A percentile compares a stretch with the other conserved stretches of the same genome.
Evolutionary conservation across 768 basidiomycete species (phyloP).

Genomic region (Kwoniella dejecticola): DNA sequence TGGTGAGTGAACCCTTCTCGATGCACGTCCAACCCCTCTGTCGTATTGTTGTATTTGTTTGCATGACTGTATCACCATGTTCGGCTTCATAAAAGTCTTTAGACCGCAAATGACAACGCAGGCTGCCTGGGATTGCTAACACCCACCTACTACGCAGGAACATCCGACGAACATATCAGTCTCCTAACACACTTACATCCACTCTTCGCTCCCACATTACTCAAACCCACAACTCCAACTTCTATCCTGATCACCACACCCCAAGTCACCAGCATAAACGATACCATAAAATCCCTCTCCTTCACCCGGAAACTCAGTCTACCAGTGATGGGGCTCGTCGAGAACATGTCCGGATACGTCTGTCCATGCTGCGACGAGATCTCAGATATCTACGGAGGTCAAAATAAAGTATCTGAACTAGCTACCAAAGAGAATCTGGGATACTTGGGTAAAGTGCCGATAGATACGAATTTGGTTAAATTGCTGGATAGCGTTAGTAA

Average conservation of each 20-base stretch:
- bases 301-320: slow-evolving; percentile 86
- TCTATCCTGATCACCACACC: slow-evolving; percentile 95
- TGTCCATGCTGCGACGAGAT: slow-evolving; percentile 97
- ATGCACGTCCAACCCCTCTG: too few relatives aligned
- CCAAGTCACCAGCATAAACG: slow-evolving; percentile 91
- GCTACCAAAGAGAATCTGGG: slow-evolving; percentile 54
- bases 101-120: too few relatives aligned
- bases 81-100: too few relatives aligned
- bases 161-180: slow-evolving; percentile 97
- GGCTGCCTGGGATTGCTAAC: too few relatives aligned
- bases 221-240: slow-evolving; percentile 62
- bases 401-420: slow-evolving; percentile 71
- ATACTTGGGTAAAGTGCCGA: slow-evolving; percentile 86
- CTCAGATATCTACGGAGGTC: slow-evolving; percentile 89
- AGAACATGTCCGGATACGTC: slow-evolving; percentile 98
- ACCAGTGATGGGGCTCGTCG: slow-evolving; percentile 86
- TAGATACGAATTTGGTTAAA: slow-evolving; percentile 86
- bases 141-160: slow-evolving; percentile 64
- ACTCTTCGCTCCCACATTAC: slow-evolving; percentile 60
- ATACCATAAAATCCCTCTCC: slow-evolving; percentile 93
- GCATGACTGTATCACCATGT: too few relatives aligned
- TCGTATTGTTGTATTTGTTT: neutral
- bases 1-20: slow-evolving; percentile 67
- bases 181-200: slow-evolving; percentile 90
- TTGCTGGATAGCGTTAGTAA: slow-evolving; percentile 70